phyloP scores from a whole-genome alignment of 495 filamentous ascomycete genomes.

The Xylaria flabelliformis region DNA sequence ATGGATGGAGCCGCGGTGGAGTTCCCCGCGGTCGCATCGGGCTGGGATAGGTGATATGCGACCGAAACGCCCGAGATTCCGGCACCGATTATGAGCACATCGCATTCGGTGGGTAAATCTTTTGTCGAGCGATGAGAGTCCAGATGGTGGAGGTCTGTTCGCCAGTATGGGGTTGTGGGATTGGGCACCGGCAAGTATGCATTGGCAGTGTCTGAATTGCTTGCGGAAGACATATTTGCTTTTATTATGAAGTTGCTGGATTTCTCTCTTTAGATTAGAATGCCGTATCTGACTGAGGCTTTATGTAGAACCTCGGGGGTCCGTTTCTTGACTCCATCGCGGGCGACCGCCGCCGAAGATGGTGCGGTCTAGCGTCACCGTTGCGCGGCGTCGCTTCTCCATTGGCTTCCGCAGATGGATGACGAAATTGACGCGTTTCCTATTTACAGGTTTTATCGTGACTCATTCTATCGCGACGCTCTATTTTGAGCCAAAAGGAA shows the following conservation, averaged over 20 bases:
- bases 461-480: not conserved
- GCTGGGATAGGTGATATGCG: slow-evolving; percentile 33
- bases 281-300: not conserved
- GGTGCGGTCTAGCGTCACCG: not conserved
- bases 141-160: slow-evolving; percentile 35
- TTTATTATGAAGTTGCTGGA: not conserved
- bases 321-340: not conserved
- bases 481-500: not conserved
- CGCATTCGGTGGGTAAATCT: slow-evolving; percentile 32
- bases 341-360: not conserved
- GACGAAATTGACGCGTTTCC: not conserved
- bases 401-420: slow-evolving; percentile 1
- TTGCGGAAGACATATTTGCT: slow-evolving; percentile 6
- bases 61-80: slow-evolving; percentile 35
- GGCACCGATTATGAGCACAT: slow-evolving; percentile 41
- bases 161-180: slow-evolving; percentile 37
- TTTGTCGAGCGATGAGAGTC: slow-evolving; percentile 38
- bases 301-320: not conserved
- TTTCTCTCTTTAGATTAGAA: not conserved
- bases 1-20: slow-evolving; percentile 23
- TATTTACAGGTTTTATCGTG: not conserved
- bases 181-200: slow-evolving; percentile 30
- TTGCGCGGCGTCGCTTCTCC: not conserved
- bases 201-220: not conserved
- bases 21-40: not conserved